These are phyloP conservation scores for Kwoniella bestiolae DNA, from an alignment of 768 basidiomycete species.

Conservation along the genomic window DNA sequence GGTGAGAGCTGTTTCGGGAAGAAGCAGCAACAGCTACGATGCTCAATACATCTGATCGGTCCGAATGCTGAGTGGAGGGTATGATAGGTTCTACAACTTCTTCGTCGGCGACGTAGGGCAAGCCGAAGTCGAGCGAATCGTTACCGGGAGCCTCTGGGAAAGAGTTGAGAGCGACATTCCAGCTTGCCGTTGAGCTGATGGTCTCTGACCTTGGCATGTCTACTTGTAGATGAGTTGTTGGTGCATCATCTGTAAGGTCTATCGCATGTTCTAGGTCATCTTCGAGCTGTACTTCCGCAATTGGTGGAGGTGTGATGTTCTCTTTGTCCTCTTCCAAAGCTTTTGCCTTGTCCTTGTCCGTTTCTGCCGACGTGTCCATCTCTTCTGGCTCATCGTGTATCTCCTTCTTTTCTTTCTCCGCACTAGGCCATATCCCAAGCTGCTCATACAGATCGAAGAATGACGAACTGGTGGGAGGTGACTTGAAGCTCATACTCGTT, in stretches of 20 bases:
- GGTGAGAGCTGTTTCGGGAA: conserved; percentile 17
- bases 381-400: background rate
- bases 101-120: conserved; percentile 21
- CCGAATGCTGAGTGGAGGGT: background rate
- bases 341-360: background rate
- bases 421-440: conserved; percentile 52
- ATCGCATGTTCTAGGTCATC: background rate
- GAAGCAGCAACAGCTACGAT: conserved; percentile 30
- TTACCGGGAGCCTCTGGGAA: conserved; percentile 36
- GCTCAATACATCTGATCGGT: conserved; percentile 18
- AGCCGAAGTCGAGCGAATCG: conserved; percentile 28
- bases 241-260: background rate
- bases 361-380: background rate
- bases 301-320: background rate
- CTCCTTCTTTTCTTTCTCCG: conserved; percentile 13
- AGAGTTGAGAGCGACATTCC: conserved; percentile 43
- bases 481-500: conserved; percentile 48
- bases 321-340: conserved; percentile 4
- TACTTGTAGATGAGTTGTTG: background rate
- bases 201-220: conserved; percentile 3
- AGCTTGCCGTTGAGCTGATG: conserved; percentile 35
- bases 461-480: conserved; percentile 50
- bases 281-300: background rate
- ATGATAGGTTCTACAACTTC: conserved; percentile 1
- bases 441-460: conserved; percentile 56